Evolutionary conservation across 352 stramenopile genomes (phyloP).

Genomic region (Hyaloperonospora brassicae): DNA sequence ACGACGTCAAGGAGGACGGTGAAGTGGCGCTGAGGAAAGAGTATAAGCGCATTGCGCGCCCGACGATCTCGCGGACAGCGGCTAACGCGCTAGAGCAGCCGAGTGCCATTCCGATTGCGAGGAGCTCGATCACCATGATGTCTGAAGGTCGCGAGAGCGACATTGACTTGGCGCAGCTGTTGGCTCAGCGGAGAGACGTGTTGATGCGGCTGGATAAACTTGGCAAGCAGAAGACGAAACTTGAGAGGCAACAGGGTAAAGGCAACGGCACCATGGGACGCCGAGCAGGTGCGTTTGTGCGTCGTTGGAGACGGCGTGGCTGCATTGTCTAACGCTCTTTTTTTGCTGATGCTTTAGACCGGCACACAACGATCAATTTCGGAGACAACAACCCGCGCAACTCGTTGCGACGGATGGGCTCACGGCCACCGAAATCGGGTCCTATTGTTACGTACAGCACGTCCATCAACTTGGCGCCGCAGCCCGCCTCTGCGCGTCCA

Average conservation of each 20-base stretch:
- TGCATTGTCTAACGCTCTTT: not conserved
- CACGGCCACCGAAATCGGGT: conserved; percentile 30
- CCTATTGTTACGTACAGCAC: conserved; percentile 41
- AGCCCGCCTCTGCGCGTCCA: conserved; percentile 28
- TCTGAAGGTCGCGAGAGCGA: conserved; percentile 58
- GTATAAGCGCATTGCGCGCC: conserved; percentile 78
- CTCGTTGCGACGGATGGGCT: conserved; percentile 56
- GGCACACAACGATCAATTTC: conserved; percentile 33
- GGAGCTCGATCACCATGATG: conserved; percentile 27
- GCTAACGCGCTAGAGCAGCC: conserved; percentile 78
- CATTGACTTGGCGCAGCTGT: conserved; percentile 64
- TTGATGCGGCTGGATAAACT: conserved; percentile 56
- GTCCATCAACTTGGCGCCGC: conserved; percentile 48
- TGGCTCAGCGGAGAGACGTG: conserved; percentile 72
- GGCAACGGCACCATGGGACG: conserved; percentile 16
- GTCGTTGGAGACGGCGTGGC: not conserved
- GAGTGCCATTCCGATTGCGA: conserved; percentile 38
- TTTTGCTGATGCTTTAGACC: conserved; percentile 12
- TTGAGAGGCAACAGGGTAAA: conserved; percentile 33
- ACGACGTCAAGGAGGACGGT: conserved; percentile 68
- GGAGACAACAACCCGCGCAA: conserved; percentile 22
- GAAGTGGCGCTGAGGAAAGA: conserved; percentile 60
- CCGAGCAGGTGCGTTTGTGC: conserved; percentile 36
- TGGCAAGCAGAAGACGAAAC: conserved; percentile 39
- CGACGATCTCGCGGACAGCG: conserved; percentile 59